Evolutionary conservation across 768 basidiomycete species (phyloP), one percentile per base, ranked within the genome.

Genomic region (Cubamyces sp.): DNA sequence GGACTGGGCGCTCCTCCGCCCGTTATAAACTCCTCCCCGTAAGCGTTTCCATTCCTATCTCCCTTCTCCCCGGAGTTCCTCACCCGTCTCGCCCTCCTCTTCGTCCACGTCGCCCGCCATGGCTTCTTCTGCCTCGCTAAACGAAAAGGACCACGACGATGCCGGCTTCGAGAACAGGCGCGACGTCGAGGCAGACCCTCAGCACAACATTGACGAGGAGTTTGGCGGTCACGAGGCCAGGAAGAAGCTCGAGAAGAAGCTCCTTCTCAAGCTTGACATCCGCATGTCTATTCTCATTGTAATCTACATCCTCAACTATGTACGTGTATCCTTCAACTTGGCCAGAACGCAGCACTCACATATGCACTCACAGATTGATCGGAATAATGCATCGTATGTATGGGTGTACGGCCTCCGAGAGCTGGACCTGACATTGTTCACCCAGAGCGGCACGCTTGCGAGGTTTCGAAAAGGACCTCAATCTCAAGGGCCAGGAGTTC

Each of bases 391-490:
- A 37, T 77, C 82, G 87, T 88, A 71, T 63, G 80, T 72, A 23
- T 12, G 54, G 26, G 45, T 54, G n/a, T 8, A 34, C 12, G 28
- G 28, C 11, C 26, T 25, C 18, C 25, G n/a, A 12, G 16, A 18
- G 23, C 26, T 3, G 14, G 7, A 9, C 1, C 18, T 59, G n/a
- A 59, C n/a, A 6, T 4, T 14, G 18, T 43, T 9, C 21, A 15
- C 26, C 7, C 65, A 90, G 90, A 46, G 90, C 88, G 12, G 91
- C 90, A 34, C 81, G 91, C 55, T 76, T 91, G 43, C 80, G 84
- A 37, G 91, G 90, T 0, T 87, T 92, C 55, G 87, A 90, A 69
- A 75, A 78, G 51, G 90, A 92, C 72, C 79, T 92, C 30, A 74
- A 82, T 41, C 77, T 92, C 18, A 74, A 81, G 64, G 86, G 83